phyloP scores from a whole-genome alignment of 768 basidiomycete genomes.

The Podaxis sp. region DNA sequence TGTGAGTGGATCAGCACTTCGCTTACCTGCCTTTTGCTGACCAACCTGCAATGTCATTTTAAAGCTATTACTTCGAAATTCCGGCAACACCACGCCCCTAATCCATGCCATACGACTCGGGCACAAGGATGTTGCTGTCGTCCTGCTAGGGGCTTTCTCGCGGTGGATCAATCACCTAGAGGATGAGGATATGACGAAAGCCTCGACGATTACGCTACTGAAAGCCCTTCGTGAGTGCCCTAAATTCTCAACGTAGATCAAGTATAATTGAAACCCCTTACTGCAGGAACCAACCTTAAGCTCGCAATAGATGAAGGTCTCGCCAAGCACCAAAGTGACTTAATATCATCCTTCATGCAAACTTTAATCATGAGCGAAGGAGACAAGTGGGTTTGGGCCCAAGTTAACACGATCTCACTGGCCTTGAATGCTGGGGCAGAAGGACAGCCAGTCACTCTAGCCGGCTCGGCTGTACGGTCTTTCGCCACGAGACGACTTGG shows the following conservation, averaged over 20 bases:
- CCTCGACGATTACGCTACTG: conserved; percentile 66
- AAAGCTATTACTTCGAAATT: conserved; percentile 79
- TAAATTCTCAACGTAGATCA: not conserved
- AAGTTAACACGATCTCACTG: conserved; percentile 64
- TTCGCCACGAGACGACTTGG: conserved; percentile 88
- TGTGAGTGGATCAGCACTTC: conserved; percentile 40
- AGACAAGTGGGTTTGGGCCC: conserved; percentile 80
- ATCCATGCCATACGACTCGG: conserved; percentile 89
- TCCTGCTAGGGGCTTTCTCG: conserved; percentile 87
- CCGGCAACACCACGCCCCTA: conserved; percentile 83
- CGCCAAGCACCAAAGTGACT: conserved; percentile 73
- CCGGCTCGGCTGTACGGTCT: conserved; percentile 72
- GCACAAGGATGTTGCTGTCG: conserved; percentile 80
- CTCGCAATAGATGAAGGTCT: conserved; percentile 90
- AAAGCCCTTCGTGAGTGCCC: conserved; percentile 70
- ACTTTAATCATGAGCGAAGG: conserved; percentile 97
- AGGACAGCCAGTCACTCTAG: conserved; percentile 73
- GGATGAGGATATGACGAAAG: conserved; percentile 72
- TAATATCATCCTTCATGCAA: conserved; percentile 92
- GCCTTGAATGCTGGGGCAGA: conserved; percentile 66
- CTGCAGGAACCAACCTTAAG: conserved; percentile 76
- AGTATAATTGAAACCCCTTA: not conserved
- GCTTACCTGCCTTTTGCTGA: not conserved
- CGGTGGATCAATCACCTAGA: conserved; percentile 88
- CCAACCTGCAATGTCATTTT: not conserved